Evolutionary conservation across 495 filamentous ascomycete species (phyloP), one percentile per base, ranked within the genome.

Genomic region (Achaetomiella virescens): DNA sequence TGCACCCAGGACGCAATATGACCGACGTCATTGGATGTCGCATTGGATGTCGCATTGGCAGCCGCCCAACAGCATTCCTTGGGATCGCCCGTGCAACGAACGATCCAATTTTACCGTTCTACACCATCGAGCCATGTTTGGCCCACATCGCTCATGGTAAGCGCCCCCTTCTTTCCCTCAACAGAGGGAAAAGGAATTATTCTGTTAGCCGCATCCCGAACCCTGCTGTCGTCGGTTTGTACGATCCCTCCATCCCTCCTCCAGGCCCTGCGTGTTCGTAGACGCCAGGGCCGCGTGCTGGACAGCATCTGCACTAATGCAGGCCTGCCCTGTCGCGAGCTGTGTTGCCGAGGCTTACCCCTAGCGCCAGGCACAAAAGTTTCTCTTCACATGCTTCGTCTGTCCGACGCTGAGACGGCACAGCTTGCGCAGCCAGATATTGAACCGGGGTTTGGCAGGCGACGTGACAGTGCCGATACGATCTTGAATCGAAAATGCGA

Each of bases 381-480:
- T 22, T 31, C 27, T 50, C 21, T 60, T 60, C 58, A 60, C 58
- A 60, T 60, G 58, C 48, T 20, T 33, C 15, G 9, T 27, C 17
- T 46, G 1, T 24, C 17, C 15, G 18, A 18, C 7, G n/a, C 21
- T 40, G 21, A 48, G 9, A 25, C 8, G 24, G 35, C 25, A 38
- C 31, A 29, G 52, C 7, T 31, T 25, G 40, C 18, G 11, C 18
- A 38, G 7, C 20, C 35, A 42, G 35, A 14, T 27, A 27, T 3
- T 38, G 17, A 24, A 12, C 33, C 44, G 31, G 21, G 36, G 38
- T 37, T 54, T 12, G 25, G 18, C 0, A 11, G 21, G 10, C 31
- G 17, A 31, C 47, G 41, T 45, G 52, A 47, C 42, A 22, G 12
- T 14, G 3, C 21, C 45, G 43, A 49, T 50, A 37, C 47, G 18